Base-by-base conservation (phyloP, 1,139 yeast species). In the Saccharomyces pastorianus region DNA sequence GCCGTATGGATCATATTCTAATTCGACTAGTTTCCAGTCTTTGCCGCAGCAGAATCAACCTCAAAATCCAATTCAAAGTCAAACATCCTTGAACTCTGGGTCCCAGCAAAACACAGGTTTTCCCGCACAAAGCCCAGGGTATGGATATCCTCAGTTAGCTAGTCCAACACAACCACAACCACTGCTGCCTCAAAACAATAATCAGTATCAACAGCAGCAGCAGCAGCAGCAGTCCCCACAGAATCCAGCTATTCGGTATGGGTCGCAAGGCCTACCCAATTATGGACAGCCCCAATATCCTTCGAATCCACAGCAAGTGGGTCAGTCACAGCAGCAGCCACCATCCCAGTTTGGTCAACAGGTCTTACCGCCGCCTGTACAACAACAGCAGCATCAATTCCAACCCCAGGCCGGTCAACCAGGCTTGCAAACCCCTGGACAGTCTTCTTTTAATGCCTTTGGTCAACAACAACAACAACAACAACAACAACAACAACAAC, bases 171-270 rank as follows among this genome's bases (percentile, higher is more conserved):
- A 20, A 20, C 23, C 23, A 20, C 23, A 20, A 17, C 13, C 11
- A 17, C 25, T n/a, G 20, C 44, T 3, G 13, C 25, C 25, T 5
- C 44, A 38, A 11, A 38, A 38, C 26, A 38, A 38, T 8, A 7
- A 9, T 28, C 56, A 31, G 11, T 47, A 46, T 25, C 55, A 51
- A 25, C 53, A 38, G 9, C 55, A 51, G 27, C 53, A 38, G 9
- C 55, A 44, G 23, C 23, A 20, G 23, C 23, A 20, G 23, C 23
- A 20, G 23, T 20, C 23, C 23, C 23, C 23, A 4, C 23, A 20
- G 23, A 20, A 20, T 20, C 23, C 23, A 20, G 23, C 23, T 4
- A 20, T 4, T 20, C 23, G 3, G 46, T 53, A 50, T 14, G 59
- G 49, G 6, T 53, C 47, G 17, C 51, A 50, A 14, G 54, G 48